Evolutionary conservation across 106 monocot species (phyloP).

Genomic region (Dendrobium nobile): DNA sequence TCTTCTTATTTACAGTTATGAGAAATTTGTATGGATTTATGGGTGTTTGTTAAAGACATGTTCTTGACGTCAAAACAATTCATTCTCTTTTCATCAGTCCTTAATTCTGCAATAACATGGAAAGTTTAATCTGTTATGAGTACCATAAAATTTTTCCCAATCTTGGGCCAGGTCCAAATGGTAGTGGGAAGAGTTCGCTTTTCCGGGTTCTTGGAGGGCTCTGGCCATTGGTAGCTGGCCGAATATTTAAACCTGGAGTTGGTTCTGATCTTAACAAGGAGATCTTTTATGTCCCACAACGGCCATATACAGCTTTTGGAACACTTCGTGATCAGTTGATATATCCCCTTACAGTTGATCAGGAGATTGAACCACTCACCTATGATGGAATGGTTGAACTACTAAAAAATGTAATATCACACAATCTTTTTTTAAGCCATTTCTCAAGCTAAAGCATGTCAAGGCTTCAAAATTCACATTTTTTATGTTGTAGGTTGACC

Average conservation of each 20-base stretch:
- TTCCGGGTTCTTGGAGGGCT: slow-evolving; percentile 98
- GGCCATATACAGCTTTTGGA: slow-evolving; percentile 97
- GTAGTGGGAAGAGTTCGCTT: slow-evolving; percentile 98
- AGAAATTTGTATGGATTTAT: not conserved
- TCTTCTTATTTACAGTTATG: not conserved
- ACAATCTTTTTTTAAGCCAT: not conserved
- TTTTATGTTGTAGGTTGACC: slow-evolving; percentile 69
- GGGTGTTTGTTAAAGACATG: not conserved
- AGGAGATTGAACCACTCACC: slow-evolving; percentile 79
- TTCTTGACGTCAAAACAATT: not conserved
- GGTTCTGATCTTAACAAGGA: slow-evolving; percentile 99
- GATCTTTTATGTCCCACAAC: slow-evolving; percentile 98
- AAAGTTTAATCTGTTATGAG: not conserved
- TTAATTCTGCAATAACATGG: not conserved
- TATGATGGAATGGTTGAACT: slow-evolving; percentile 81
- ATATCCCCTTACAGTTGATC: slow-evolving; percentile 82
- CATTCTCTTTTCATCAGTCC: not conserved
- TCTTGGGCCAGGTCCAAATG: slow-evolving; percentile 85
- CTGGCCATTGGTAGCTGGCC: slow-evolving; percentile 89
- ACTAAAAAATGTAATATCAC: slow-evolving; percentile 71
- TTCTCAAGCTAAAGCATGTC: not conserved
- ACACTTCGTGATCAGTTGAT: slow-evolving; percentile 98
- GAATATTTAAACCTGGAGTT: slow-evolving; percentile 94
- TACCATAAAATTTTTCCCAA: not conserved
- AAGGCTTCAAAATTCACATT: not conserved